Percentiles rank a stretch among this genome's conserved stretches.
phyloP scores from a whole-genome alignment of 495 filamentous ascomycete genomes.

The Trichoderma erinaceum region DNA sequence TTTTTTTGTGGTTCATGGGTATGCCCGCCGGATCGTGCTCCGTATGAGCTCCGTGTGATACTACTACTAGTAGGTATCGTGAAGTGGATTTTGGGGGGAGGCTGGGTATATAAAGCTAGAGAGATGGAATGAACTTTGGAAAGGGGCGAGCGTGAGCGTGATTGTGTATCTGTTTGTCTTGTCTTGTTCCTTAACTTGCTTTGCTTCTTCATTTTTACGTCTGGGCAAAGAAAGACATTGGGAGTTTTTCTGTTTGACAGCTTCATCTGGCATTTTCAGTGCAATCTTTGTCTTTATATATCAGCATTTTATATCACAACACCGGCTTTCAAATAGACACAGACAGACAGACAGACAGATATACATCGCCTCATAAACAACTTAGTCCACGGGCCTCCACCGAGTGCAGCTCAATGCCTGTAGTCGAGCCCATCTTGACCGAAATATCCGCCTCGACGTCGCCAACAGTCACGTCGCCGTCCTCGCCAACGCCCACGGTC shows the following conservation, averaged over 20 bases:
- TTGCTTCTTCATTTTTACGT: no score
- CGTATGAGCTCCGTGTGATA: neutral
- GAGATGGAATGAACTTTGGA: neutral
- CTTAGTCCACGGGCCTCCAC: neutral
- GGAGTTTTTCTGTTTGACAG: no score
- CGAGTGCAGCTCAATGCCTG: neutral
- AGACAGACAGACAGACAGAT: no score
- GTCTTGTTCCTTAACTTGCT: no score
- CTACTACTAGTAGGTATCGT: neutral
- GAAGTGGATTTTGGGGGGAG: neutral
- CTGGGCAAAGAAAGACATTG: no score
- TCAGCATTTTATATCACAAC: no score
- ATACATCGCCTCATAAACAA: no score
- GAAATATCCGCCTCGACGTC: neutral
- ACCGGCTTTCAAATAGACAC: no score
- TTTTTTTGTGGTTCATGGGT: constrained; percentile 1
- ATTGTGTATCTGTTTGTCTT: no score
- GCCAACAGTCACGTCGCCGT: neutral
- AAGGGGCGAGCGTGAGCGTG: no score
- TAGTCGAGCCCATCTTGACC: neutral
- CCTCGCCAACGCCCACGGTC: neutral
- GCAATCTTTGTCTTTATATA: no score
- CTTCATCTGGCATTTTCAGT: no score
- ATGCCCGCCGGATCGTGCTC: neutral
- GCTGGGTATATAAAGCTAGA: neutral